phyloP scores from a whole-genome alignment of 2,329 filamentous ascomycete genomes.

The Colletotrichum theobromicola region DNA sequence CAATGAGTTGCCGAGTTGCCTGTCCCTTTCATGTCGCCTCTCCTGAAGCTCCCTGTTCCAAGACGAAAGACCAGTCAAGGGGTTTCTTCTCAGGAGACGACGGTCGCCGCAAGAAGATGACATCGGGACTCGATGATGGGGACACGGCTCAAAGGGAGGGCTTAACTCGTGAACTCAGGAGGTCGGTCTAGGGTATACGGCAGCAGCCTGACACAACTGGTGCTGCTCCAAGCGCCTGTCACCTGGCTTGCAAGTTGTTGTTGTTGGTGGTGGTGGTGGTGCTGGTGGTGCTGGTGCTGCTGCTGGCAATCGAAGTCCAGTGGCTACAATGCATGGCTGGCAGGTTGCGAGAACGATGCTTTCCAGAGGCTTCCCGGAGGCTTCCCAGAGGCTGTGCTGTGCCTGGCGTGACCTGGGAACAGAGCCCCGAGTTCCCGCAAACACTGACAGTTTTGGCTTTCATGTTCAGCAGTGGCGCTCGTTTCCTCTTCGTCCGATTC shows the following conservation, averaged over 20 bases:
- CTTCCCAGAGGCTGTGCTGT: background rate
- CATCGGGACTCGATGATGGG: background rate
- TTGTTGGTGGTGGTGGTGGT: too few relatives aligned
- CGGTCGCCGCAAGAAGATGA: background rate
- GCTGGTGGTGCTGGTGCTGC: too few relatives aligned
- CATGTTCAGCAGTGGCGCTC: background rate
- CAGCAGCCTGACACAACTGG: background rate
- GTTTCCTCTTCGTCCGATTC: conserved; percentile 18
- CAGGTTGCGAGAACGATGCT: background rate
- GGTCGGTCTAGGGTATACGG: too few relatives aligned
- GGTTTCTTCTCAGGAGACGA: background rate
- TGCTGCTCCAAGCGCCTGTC: background rate
- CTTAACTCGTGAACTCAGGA: background rate
- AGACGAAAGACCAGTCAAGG: background rate
- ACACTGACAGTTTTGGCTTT: conserved; percentile 13
- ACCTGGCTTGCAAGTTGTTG: background rate
- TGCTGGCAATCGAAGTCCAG: background rate
- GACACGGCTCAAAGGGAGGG: background rate
- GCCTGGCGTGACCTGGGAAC: background rate
- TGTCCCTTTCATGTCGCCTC: background rate
- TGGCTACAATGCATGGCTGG: background rate
- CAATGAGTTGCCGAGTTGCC: background rate
- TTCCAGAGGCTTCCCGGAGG: background rate
- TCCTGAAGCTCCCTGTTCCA: background rate
- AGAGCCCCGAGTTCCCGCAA: conserved; percentile 6